These are phyloP conservation scores for Xylaria acuta DNA, from an alignment of 495 filamentous ascomycete species.

Conservation along the genomic window DNA sequence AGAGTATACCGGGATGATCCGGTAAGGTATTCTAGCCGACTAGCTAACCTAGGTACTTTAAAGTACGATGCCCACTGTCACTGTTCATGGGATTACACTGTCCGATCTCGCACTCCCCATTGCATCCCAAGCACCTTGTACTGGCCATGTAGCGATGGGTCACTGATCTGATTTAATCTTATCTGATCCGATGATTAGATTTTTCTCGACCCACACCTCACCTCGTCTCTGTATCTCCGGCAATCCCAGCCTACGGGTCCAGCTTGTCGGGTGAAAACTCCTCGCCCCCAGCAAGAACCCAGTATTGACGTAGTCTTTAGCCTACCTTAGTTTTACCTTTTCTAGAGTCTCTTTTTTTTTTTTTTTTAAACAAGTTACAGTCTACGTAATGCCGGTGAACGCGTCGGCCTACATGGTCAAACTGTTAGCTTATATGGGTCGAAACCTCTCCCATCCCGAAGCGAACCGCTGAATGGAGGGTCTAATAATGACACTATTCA, in stretches of 20 bases:
- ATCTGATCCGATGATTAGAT: slow-evolving; percentile 57
- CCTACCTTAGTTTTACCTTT: neutral
- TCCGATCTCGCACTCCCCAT: slow-evolving; percentile 38
- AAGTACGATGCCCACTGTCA: slow-evolving; percentile 20
- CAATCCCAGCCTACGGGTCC: slow-evolving; percentile 18
- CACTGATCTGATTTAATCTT: slow-evolving; percentile 46
- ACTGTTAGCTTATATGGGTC: neutral
- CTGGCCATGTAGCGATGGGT: slow-evolving; percentile 24
- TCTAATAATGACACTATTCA: slow-evolving; percentile 2
- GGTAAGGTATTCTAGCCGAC: neutral
- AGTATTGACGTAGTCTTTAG: neutral
- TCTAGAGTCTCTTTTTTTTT: neutral
- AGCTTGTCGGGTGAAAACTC: neutral
- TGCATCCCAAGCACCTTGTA: neutral
- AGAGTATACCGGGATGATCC: neutral
- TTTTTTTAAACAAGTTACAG: neutral
- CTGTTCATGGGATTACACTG: neutral
- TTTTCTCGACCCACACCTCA: slow-evolving; percentile 24
- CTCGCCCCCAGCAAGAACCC: neutral
- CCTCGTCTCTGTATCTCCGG: slow-evolving; percentile 29
- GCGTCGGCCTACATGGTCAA: neutral
- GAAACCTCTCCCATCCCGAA: neutral
- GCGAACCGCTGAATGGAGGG: neutral
- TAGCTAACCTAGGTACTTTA: neutral
- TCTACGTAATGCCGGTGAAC: neutral